Base-by-base conservation (phyloP, 495 filamentous ascomycete genomes). In the Elasticomyces elasticus region DNA sequence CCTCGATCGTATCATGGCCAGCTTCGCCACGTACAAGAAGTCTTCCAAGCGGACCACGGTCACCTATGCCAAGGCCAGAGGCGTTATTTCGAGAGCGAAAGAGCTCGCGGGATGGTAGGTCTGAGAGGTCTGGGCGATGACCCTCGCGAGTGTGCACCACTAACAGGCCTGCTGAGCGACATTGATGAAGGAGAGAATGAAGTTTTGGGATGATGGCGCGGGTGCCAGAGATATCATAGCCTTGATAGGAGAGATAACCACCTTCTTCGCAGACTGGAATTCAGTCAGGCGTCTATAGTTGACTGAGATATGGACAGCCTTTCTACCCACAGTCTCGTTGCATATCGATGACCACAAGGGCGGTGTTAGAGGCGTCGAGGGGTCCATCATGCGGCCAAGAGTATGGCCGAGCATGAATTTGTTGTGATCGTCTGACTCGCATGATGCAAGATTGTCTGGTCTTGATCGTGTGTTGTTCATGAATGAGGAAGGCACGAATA, bases 331-430 rank as follows among this genome's bases (percentile, higher is more conserved):
- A 83, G 63, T 86, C 82, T 52, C 80, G 80, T 61, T 86, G 82
- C 81, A 86, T 85, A 67, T 86, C 82, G 58, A 86, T 82, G 28
- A 86, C 75, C 1, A 86, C 75, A 46, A 86, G 68, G 5, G 81
- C 82, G 13, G 82, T 85, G 10, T 77, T 83, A 33, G 69, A 68
- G 6, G 76, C 73, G 6, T 75, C 73, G 49, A 84, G 72, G 20
- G 69, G 69, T 12, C 71, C 71, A 64, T 83, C 77, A 57, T 83
- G 79, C 0, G 82, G 82, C 80, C 80, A 84, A 45, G 71, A 67
- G 62, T 84, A 84, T 25, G 81, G 81, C 0, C 60, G 49, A 0
- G 77, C 52, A 11, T n/a, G 6, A 20, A 51, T 24, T 13, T 51
- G 40, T 13, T 22, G 30, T 10, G 11, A 17, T 24, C 24, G 23